Percentiles rank a stretch among this genome's conserved stretches.
Conservation (phyloP, 495 filamentous ascomycete genomes). For the Podospora australis region DNA sequence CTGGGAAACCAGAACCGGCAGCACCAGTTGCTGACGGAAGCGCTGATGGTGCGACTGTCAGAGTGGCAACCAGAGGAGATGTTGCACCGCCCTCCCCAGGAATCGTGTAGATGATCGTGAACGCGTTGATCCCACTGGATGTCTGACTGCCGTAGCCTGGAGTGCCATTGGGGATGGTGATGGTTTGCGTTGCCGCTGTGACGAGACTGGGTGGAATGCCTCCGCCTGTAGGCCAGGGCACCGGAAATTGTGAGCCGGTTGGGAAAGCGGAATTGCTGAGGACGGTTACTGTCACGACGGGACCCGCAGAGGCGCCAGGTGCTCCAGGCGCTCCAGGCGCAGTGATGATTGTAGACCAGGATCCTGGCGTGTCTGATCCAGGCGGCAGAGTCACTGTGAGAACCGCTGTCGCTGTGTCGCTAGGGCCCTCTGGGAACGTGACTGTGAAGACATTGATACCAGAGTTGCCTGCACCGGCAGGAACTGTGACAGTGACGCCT, state of each 20-base stretch:
- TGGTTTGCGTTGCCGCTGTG: background rate
- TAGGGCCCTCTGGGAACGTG: background rate
- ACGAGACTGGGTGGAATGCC: background rate
- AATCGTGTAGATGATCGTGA: background rate
- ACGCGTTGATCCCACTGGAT: background rate
- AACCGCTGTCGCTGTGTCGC: background rate
- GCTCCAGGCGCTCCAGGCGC: background rate
- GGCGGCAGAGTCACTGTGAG: background rate
- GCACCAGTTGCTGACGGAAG: background rate
- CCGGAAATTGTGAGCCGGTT: no score
- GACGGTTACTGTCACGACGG: background rate
- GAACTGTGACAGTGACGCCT: background rate
- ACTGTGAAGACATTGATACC: background rate
- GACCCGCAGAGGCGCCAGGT: background rate
- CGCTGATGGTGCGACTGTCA: background rate
- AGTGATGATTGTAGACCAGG: slow-evolving; percentile 1
- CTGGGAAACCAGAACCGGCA: no score
- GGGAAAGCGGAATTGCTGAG: no score
- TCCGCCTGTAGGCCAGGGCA: no score
- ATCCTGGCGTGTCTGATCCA: background rate
- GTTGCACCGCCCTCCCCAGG: background rate
- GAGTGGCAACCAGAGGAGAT: background rate
- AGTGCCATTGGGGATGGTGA: background rate
- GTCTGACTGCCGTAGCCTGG: background rate
- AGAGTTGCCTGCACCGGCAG: background rate